Evolutionary conservation across 2,329 filamentous ascomycete genomes (phyloP), one percentile per base, ranked within the genome.

Genomic region (Stagonosporopsis tanaceti): DNA sequence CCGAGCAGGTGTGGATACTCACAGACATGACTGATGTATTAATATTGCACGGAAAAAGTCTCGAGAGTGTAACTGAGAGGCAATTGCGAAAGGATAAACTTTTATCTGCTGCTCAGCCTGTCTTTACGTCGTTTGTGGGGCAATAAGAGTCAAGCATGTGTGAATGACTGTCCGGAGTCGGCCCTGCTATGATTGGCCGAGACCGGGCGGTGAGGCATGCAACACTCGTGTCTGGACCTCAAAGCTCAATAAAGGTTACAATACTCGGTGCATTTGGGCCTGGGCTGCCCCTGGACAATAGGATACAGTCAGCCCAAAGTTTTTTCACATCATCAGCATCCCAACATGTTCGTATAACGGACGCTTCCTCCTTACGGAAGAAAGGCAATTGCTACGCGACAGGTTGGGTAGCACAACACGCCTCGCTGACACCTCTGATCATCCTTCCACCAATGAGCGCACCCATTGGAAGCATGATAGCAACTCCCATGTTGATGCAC

Each of bases 91-190:
- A 25, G 38, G 45, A 50, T 53, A 57, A 50, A 57, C 50, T 53
- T 53, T 53, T 41, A 45, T 30, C 39, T 57, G 44, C 50, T 39
- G 44, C 38, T 28, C 40, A 42, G 54, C 35, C 24, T 47, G 41
- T 58, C 40, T 56, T 57, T 57, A 59, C 37, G 57, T 60, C 52
- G 57, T 55, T 38, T 53, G 48, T 57, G 55, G 47, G 44, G 64
- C 47, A 45, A 46, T 65, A 71, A 70, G 71, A 73, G 69, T 74
- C 69, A 66, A 60, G 57, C 54, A 62, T 58, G 56, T 59, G 53
- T 50, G 46, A 50, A 53, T 62, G 56, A 60, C 52, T 57, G 58
- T 53, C 54, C 66, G 62, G 59, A 68, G 51, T 66, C 69, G 68
- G 67, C 55, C 51, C 41, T 45, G 41, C 46, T 55, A 44, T 69